phyloP scores from a whole-genome alignment of 2,329 filamentous ascomycete species.

The Pestalotiopsis sp. region DNA sequence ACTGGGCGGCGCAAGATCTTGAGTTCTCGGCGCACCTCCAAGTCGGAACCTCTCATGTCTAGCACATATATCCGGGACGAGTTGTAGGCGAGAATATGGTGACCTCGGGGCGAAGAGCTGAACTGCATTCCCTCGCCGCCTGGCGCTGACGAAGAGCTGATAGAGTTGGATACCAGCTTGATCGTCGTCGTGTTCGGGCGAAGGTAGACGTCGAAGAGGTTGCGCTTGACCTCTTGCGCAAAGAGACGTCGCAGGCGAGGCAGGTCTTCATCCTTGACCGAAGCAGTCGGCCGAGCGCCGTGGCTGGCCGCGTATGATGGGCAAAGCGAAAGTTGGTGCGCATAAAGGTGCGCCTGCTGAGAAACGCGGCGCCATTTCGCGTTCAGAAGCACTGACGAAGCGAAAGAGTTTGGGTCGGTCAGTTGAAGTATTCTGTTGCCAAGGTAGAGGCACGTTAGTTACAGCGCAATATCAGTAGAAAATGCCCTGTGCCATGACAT shows the following conservation, averaged over 20 bases:
- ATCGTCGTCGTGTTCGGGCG: constrained; percentile 71
- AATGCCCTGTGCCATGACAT: constrained; percentile 30
- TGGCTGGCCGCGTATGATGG: constrained; percentile 59
- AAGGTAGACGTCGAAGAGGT: constrained; percentile 76
- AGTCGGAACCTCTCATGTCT: constrained; percentile 60
- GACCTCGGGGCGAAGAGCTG: constrained; percentile 73
- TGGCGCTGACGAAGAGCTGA: constrained; percentile 80
- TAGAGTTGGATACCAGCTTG: constrained; percentile 80
- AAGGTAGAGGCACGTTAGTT: neutral
- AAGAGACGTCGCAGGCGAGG: constrained; percentile 66
- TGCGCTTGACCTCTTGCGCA: constrained; percentile 70
- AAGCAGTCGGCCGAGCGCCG: constrained; percentile 30
- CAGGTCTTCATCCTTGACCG: constrained; percentile 51
- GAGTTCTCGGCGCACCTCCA: constrained; percentile 73
- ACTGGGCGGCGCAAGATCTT: constrained; percentile 77
- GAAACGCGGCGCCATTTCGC: constrained; percentile 66
- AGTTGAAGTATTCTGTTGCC: constrained; percentile 58
- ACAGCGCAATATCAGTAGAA: neutral
- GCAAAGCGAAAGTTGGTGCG: constrained; percentile 62
- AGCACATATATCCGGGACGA: constrained; percentile 83
- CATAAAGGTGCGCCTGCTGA: constrained; percentile 65
- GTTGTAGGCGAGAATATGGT: constrained; percentile 77
- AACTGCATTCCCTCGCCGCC: constrained; percentile 87
- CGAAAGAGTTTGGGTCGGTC: constrained; percentile 65
- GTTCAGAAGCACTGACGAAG: constrained; percentile 67